Conservation (phyloP, 352 stramenopile species). For the Phytopythium litorale region DNA sequence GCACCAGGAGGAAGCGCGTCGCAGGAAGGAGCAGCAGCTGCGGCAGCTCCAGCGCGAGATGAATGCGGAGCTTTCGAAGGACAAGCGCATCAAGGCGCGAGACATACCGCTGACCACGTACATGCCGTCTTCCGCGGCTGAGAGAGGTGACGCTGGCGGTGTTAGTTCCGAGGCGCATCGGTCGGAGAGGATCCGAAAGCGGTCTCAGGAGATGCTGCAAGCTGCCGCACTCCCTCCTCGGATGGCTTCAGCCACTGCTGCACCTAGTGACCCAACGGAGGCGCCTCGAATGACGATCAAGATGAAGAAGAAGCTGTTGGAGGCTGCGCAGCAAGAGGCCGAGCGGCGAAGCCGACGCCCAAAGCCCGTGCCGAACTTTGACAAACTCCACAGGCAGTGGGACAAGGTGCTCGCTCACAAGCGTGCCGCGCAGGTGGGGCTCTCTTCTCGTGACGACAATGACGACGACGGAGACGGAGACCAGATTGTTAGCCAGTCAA, state of each 20-base stretch:
- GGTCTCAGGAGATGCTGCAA: conserved; percentile 41
- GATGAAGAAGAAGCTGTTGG: conserved; percentile 42
- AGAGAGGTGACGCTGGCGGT: neutral
- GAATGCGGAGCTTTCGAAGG: conserved; percentile 26
- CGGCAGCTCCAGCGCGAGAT: conserved; percentile 28
- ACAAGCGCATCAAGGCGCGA: conserved; percentile 40
- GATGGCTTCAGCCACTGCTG: conserved; percentile 33
- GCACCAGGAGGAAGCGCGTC: conserved; percentile 33
- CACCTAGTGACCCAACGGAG: neutral
- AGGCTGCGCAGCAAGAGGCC: conserved; percentile 34
- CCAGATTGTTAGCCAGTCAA: conserved; percentile 1
- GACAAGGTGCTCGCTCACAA: conserved; percentile 23
- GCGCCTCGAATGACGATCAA: conserved; percentile 36
- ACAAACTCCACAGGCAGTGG: conserved; percentile 52
- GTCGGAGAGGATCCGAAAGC: conserved; percentile 47
- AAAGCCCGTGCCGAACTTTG: conserved; percentile 65
- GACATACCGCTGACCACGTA: conserved; percentile 57
- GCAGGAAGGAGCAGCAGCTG: conserved; percentile 40
- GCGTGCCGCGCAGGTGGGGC: conserved; percentile 9
- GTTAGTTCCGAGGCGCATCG: conserved; percentile 33
- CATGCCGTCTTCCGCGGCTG: conserved; percentile 8
- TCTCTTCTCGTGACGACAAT: neutral
- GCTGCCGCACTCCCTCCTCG: conserved; percentile 39
- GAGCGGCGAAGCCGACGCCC: conserved; percentile 18
- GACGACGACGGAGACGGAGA: conserved; percentile 7